Evolutionary conservation across 163 green algal genomes (phyloP).

Genomic region (Scenedesmus sp.): DNA sequence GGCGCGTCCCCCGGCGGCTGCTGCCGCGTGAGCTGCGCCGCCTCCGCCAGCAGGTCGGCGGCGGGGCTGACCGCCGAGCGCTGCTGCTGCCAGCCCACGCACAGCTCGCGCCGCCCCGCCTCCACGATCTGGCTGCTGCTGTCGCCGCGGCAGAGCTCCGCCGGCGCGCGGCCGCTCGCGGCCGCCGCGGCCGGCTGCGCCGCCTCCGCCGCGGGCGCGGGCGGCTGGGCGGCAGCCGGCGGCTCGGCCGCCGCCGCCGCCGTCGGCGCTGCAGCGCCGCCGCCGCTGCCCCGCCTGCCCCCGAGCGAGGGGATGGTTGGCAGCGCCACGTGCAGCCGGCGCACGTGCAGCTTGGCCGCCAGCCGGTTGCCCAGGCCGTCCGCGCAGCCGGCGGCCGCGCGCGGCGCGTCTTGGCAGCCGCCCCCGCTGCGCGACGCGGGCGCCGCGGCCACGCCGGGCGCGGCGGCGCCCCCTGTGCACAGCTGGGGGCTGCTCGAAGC

Average conservation of each 20-base stretch:
- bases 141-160: background rate
- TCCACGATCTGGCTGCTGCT: conserved; percentile 14
- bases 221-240: background rate
- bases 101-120: conserved; percentile 4
- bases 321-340: no score
- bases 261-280: background rate
- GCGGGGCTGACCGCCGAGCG: background rate
- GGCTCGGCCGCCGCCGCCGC: background rate
- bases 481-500: no score
- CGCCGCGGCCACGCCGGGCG: no score
- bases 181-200: background rate
- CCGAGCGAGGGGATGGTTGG: background rate
- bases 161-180: background rate
- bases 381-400: no score
- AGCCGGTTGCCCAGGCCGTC: background rate
- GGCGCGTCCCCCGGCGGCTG: background rate
- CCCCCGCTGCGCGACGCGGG: no score
- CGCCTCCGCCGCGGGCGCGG: background rate
- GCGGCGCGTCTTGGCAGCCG: no score
- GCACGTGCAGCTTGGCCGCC: no score
- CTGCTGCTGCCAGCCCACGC: conserved; percentile 9
- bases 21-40: background rate
- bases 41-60: background rate
- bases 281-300: background rate
- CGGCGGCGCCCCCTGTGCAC: no score